Percentiles rank a stretch among this genome's conserved stretches.
Evolutionary conservation across 345 rosid genomes (phyloP).

Genomic region (Eucalyptus fibrosa): DNA sequence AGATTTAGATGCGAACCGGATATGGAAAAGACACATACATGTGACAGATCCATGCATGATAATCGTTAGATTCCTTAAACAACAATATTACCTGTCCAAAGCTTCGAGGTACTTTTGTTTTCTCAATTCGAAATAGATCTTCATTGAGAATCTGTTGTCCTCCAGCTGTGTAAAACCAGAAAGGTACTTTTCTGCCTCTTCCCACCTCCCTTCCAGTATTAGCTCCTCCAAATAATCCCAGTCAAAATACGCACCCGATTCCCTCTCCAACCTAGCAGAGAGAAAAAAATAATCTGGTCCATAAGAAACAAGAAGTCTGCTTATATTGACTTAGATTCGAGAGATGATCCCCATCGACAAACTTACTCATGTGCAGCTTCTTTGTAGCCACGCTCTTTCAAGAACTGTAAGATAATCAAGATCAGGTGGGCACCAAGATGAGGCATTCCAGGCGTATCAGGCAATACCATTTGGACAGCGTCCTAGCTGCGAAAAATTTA

Average conservation of each 20-base stretch:
- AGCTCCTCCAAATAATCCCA: conserved; percentile 15
- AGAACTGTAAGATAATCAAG: conserved; percentile 27
- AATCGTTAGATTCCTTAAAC: neutral
- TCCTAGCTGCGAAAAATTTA: neutral
- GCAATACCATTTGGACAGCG: neutral
- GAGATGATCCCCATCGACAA: neutral
- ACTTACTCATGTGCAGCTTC: conserved; percentile 14
- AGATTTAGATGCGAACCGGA: neutral
- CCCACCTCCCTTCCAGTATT: conserved; percentile 24
- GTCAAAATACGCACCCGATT: conserved; percentile 16
- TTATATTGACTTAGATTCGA: neutral
- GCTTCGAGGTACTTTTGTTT: conserved; percentile 23
- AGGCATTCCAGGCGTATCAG: neutral
- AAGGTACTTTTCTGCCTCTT: conserved; percentile 51
- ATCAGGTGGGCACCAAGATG: conserved; percentile 14
- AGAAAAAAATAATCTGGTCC: neutral
- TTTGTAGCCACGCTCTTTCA: conserved; percentile 21
- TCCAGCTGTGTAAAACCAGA: conserved; percentile 33
- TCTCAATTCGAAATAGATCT: conserved; percentile 48
- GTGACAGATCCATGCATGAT: neutral
- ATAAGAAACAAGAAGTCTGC: neutral
- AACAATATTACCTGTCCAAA: neutral
- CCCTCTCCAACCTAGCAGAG: conserved; percentile 19
- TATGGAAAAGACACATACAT: neutral
- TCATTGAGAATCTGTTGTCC: conserved; percentile 35